Conservation (phyloP, 495 filamentous ascomycete genomes). For the Aspergillus nidulans region DNA sequence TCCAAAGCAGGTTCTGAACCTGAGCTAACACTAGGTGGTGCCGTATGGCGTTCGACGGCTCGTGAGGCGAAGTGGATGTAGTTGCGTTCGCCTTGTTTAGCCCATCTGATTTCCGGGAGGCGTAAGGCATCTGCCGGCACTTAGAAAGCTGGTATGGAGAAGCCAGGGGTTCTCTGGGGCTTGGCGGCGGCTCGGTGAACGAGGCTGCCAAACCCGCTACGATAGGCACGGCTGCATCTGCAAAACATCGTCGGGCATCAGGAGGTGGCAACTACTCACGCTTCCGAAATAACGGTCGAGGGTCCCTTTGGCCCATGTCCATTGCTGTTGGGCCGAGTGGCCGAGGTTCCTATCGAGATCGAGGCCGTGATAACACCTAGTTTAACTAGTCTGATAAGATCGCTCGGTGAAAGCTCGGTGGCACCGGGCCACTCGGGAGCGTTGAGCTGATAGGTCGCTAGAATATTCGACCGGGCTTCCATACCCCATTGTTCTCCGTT, state of each 20-base stretch:
- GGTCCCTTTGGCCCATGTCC: not conserved
- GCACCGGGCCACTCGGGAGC: not conserved
- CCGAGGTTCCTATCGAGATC: not conserved
- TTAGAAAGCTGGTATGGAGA: not conserved
- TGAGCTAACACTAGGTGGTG: not conserved
- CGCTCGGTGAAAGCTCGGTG: slow-evolving; percentile 3
- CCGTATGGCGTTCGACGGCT: not conserved
- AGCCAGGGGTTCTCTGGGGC: slow-evolving; percentile 7
- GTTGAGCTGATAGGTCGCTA: not conserved
- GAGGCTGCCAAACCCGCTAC: not conserved
- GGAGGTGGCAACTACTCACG: not conserved
- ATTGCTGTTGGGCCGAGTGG: not conserved
- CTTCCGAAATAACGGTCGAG: not conserved
- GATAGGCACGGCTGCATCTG: not conserved
- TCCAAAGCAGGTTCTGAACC: not conserved
- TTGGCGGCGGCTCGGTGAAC: slow-evolving; percentile 2
- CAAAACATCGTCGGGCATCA: slow-evolving; percentile 1
- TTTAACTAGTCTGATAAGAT: not conserved
- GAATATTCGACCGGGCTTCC: slow-evolving; percentile 4
- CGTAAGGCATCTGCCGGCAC: not conserved
- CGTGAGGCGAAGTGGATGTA: not conserved
- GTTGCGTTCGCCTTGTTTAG: not conserved
- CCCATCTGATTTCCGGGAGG: no score
- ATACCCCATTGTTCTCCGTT: not conserved
- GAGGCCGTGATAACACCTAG: not conserved